Conservation (phyloP, 768 basidiomycete genomes). For the Serendipita sp. region DNA sequence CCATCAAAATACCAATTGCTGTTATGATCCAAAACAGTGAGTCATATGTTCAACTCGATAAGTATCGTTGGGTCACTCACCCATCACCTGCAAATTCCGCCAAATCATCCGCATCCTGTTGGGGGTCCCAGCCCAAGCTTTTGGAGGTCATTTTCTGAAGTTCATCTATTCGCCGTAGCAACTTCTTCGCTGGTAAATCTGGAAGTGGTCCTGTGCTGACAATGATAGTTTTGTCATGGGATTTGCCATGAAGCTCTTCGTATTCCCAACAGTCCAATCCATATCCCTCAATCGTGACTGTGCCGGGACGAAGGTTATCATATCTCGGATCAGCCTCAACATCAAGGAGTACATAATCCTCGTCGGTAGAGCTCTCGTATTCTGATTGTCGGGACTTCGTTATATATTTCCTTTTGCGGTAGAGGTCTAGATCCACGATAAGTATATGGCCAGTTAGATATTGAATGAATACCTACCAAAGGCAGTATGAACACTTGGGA, state of each 20-base stretch:
- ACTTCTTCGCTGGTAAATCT: background rate
- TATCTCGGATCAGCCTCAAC: background rate
- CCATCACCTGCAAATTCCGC: background rate
- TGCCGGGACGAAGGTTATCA: background rate
- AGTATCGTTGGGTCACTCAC: background rate
- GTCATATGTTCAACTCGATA: too few species aligned
- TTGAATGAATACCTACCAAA: background rate
- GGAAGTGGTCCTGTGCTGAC: background rate
- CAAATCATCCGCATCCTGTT: background rate
- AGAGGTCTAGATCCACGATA: background rate
- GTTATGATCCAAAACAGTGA: too few species aligned
- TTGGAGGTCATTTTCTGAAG: background rate
- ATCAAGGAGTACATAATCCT: conserved; percentile 5
- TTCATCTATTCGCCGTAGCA: background rate
- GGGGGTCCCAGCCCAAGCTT: background rate
- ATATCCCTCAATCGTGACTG: conserved; percentile 6
- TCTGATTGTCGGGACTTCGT: background rate
- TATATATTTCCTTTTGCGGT: background rate
- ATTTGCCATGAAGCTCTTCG: background rate
- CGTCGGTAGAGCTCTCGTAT: background rate
- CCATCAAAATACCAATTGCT: background rate
- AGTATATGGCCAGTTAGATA: background rate
- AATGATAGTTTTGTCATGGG: background rate
- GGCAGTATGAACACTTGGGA: background rate
- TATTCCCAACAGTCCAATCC: conserved; percentile 5